Base-by-base conservation (phyloP, 352 stramenopile genomes). In the Blastocystis sp. region DNA sequence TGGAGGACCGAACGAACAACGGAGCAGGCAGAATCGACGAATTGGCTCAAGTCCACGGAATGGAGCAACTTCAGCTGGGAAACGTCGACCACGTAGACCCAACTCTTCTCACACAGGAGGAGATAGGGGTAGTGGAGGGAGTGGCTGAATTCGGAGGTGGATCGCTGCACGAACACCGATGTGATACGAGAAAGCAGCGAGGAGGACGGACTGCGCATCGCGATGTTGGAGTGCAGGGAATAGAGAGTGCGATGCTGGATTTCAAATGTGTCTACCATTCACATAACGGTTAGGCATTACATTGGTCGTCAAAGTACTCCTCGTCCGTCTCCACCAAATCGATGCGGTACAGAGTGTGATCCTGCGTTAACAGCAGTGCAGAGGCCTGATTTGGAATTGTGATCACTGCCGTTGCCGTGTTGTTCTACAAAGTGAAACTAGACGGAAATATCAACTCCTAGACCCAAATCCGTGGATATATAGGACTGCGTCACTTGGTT, bases 261-360 rank as follows among this genome's bases (percentile, higher is more conserved):
- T 52, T 74, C 64, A 42, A 74, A 45, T 9, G 64, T 34, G 40
- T 52, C 64, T 74, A 48, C 14, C 7, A 48, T 9, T 6, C 9
- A 74, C 1, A 42, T 1, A 10, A 48, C 24, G 34, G 24, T 48
- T 0, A 4, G 17, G 28, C 21, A 21, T 74, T n/a, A 34, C 17
- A 24, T 34, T 74, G 11, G 64, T 48, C 34, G 64, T 74, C 17
- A 74, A 24, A 48, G 48, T 74, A 34, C 28, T 74, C 64, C n/a
- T 52, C 64, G 14, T 74, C n/a, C 40, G 64, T 48, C 64, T 74
- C 64, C 34, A 52, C n/a, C 21, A 74, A 34, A 45, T 34, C 21
- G 17, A 74, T 45, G 14, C 42, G 34, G 3, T 24, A 21, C 6
- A 74, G 28, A 43, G 28, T 24, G 64, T 74, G 64, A 52, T 52